phyloP scores from a whole-genome alignment of 108 stramenopile species.

The Pseudonitzschia multistriata region DNA sequence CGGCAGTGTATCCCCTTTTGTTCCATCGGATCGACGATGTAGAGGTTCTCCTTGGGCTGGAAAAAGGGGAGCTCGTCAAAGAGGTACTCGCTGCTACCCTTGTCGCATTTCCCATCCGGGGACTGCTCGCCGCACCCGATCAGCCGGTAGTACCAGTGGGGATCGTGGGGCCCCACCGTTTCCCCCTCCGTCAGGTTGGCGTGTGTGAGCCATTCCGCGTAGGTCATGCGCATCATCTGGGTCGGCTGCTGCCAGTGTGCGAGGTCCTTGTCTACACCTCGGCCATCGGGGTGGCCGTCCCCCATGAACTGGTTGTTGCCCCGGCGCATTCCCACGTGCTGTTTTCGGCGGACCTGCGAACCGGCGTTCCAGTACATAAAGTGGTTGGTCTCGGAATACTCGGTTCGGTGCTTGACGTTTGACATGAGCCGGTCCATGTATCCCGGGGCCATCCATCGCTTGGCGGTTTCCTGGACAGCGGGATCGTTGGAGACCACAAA shows the following conservation, averaged over 20 bases:
- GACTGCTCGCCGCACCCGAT: constrained; percentile 48
- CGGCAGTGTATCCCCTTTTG: constrained; percentile 87
- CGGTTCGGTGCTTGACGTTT: constrained; percentile 55
- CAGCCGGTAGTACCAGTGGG: constrained; percentile 92
- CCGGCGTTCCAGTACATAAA: constrained; percentile 87
- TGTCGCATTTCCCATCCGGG: constrained; percentile 38
- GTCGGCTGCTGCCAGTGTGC: constrained; percentile 80
- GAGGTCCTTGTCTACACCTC: constrained; percentile 6
- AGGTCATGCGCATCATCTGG: constrained; percentile 68
- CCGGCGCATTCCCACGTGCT: not conserved
- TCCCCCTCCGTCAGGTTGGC: constrained; percentile 55
- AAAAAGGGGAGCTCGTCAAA: constrained; percentile 66
- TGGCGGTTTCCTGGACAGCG: constrained; percentile 57
- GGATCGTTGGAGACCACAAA: constrained; percentile 91
- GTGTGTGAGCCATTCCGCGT: constrained; percentile 79
- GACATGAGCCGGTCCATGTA: constrained; percentile 77
- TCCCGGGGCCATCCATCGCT: constrained; percentile 83
- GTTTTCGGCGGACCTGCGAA: not conserved
- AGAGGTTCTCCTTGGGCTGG: constrained; percentile 44
- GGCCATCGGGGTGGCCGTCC: constrained; percentile 8
- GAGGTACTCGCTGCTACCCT: constrained; percentile 43
- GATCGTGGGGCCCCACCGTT: constrained; percentile 55
- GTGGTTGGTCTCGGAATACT: constrained; percentile 84
- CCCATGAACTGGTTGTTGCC: not conserved
- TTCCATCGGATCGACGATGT: constrained; percentile 46